Percentiles rank a stretch among this genome's conserved stretches.
phyloP scores from a whole-genome alignment of 495 filamentous ascomycete genomes.

The Hypoxylon fuscum region DNA sequence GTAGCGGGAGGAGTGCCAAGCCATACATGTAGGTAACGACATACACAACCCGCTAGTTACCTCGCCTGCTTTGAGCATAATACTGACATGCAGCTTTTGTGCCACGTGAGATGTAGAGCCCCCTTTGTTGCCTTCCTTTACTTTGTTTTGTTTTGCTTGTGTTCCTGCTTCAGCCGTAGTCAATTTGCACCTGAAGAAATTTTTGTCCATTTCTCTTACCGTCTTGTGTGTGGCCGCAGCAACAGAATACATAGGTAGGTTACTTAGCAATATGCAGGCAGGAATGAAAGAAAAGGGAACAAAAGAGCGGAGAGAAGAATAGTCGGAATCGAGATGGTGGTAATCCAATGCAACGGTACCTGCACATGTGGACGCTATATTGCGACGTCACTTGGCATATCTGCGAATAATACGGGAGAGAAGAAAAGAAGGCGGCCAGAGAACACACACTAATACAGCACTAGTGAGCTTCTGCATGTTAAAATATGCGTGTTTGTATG shows the following conservation, averaged over 20 bases:
- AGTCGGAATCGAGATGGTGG: constrained; percentile 24
- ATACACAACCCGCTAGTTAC: constrained; percentile 7
- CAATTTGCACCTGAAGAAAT: neutral
- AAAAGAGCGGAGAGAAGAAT: neutral
- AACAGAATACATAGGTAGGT: neutral
- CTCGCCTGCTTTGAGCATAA: constrained; percentile 19
- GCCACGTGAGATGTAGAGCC: constrained; percentile 1
- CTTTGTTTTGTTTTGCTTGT: neutral
- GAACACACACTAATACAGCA: too few relatives aligned
- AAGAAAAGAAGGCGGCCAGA: constrained; percentile 10
- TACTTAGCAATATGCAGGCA: neutral
- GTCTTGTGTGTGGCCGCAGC: neutral
- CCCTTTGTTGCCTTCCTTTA: neutral
- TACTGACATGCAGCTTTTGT: constrained; percentile 21
- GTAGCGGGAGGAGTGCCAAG: constrained; percentile 9
- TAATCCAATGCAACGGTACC: constrained; percentile 44
- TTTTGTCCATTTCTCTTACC: neutral
- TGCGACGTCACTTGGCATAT: constrained; percentile 12
- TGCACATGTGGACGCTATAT: constrained; percentile 19
- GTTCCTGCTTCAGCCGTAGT: neutral
- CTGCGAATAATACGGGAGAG: constrained; percentile 7
- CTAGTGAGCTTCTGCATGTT: neutral
- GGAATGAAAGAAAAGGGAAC: constrained; percentile 20
- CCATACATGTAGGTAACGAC: neutral
- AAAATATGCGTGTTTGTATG: too few relatives aligned